Evolutionary conservation across 768 basidiomycete genomes (phyloP), one percentile per base, ranked within the genome.

Genomic region (Kwoniella dejecticola): DNA sequence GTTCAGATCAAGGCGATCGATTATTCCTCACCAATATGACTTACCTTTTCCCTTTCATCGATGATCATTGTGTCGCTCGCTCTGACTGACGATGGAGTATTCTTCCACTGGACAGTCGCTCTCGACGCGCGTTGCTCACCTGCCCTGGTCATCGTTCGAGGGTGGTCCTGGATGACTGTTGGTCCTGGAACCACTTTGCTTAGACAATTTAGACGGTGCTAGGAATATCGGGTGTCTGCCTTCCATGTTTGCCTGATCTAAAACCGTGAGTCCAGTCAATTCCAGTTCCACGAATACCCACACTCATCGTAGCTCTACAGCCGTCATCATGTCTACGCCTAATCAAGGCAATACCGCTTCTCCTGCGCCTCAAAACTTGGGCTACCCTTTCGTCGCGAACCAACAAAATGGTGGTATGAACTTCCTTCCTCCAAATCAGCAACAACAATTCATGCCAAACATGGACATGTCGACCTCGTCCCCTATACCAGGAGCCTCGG

Each of bases 391-490:
- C 45, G 29, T 41, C 33, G 30, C 48, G 38, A 59, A 59, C 24
- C 57, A 47, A 13, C 50, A 46, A 27, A 40, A 48, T 19, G 55
- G 44, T 27, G 49, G 24, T 4, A 58, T 60, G 52, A 64, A 57
- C 27, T 65, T 50, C 36, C 26, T 58, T n/a, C 26, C 24, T 24
- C 52, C 41, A 41, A 48, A 60, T 26, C 56, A 67, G 24, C 66
- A 57, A 27, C 65, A 63, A 48, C 66, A 63, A 41, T 67, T 41
- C 54, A 57, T 57, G 57, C 17, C 52, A 1, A 27, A 40, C 27
- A 55, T 48, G 44, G 57, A 64, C 57, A 52, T 64, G 57, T 64
- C 63, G 2, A 64, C 63, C 1, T 42, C 64, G 7, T 67, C 66
- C 11, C 45, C 66, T 19, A 55, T 67, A 29, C 61, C 61, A 5